A percentile compares a stretch with the other conserved stretches of the same genome.
phyloP scores from a whole-genome alignment of 768 basidiomycete genomes.

The Harrya chromipes region DNA sequence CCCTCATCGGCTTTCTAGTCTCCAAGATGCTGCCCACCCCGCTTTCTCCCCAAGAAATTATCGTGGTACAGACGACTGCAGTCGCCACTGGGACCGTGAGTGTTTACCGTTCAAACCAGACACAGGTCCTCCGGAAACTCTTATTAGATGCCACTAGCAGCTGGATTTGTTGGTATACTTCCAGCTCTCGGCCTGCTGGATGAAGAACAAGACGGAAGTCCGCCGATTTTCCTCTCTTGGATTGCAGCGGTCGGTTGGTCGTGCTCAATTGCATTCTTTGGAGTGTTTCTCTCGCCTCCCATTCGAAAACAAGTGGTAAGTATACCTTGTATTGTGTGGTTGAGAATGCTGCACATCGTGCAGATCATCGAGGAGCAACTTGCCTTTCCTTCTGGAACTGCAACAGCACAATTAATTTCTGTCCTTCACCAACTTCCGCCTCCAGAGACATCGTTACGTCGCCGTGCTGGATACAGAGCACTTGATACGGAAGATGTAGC shows the following conservation, averaged over 20 bases:
- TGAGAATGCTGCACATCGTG: slow-evolving; percentile 1
- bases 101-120: background rate
- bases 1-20: slow-evolving; percentile 86
- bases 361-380: slow-evolving; percentile 94
- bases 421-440: slow-evolving; percentile 79
- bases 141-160: slow-evolving; percentile 73
- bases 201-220: slow-evolving; percentile 68
- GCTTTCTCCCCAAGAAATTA: slow-evolving; percentile 87
- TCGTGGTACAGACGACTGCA: slow-evolving; percentile 92
- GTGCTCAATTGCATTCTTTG: slow-evolving; percentile 90
- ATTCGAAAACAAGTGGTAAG: slow-evolving; percentile 90
- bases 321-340: slow-evolving; percentile 8
- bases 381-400: slow-evolving; percentile 92
- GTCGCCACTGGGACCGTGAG: slow-evolving; percentile 80
- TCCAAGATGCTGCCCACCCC: slow-evolving; percentile 71
- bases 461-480: slow-evolving; percentile 53
- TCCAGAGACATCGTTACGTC: slow-evolving; percentile 55
- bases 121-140: background rate
- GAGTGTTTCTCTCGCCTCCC: slow-evolving; percentile 97
- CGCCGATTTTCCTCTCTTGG: slow-evolving; percentile 75
- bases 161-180: slow-evolving; percentile 88
- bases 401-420: slow-evolving; percentile 92
- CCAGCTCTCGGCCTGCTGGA: slow-evolving; percentile 85
- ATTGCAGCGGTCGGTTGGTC: slow-evolving; percentile 80
- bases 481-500: slow-evolving; percentile 34